Evolutionary conservation across 305 asterid genomes (phyloP).

Genomic region (Fraxinus dipetala): DNA sequence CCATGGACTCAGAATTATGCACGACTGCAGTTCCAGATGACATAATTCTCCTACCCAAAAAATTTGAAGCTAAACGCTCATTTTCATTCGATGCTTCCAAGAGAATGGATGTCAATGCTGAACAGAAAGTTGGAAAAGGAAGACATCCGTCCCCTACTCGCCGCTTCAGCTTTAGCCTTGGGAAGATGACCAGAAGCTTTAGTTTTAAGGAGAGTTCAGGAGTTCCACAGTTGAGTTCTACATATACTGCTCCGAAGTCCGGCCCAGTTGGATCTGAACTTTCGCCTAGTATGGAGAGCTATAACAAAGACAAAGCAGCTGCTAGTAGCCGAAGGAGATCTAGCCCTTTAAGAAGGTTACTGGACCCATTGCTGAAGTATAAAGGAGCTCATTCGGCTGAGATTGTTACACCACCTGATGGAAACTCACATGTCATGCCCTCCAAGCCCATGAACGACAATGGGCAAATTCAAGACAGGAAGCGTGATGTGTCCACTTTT

Average conservation of each 20-base stretch:
- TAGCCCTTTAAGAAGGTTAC: constrained; percentile 86
- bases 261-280: constrained; percentile 45
- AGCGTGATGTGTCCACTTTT: constrained; percentile 32
- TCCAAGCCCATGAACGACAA: constrained; percentile 23
- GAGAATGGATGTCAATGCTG: constrained; percentile 33
- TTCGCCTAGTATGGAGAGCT: constrained; percentile 32
- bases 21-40: constrained; percentile 9
- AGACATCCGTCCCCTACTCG: constrained; percentile 66
- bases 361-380: constrained; percentile 68
- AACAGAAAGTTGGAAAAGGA: constrained; percentile 38
- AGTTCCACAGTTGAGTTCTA: constrained; percentile 45
- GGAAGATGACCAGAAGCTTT: constrained; percentile 69
- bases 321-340: constrained; percentile 50
- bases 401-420: constrained; percentile 28
- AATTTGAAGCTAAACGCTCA: constrained; percentile 35
- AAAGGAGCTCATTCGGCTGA: constrained; percentile 48
- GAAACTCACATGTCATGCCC: constrained; percentile 23
- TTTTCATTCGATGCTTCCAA: constrained; percentile 30
- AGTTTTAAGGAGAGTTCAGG: constrained; percentile 73
- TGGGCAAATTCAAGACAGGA: constrained; percentile 33
- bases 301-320: constrained; percentile 38
- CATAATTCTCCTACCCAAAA: constrained; percentile 21
- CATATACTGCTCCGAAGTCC: constrained; percentile 38
- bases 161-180: constrained; percentile 68
- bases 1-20: constrained; percentile 16